Percentiles rank a stretch among this genome's conserved stretches.
These are phyloP conservation scores for Puccinia novopanici DNA, from an alignment of 1,284 basidiomycete genomes.

Conservation along the genomic window DNA sequence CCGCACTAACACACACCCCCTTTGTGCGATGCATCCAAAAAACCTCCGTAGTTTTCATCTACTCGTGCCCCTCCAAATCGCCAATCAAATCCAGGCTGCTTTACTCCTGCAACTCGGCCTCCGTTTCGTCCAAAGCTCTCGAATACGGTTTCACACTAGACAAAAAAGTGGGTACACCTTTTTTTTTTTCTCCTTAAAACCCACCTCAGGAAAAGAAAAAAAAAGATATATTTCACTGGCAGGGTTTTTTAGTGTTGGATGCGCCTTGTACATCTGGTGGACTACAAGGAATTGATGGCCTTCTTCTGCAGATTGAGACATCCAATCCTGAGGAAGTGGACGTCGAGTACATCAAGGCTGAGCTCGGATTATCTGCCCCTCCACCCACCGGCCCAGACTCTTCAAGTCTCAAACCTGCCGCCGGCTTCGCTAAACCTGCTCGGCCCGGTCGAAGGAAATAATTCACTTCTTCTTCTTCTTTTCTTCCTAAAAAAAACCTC, in stretches of 20 bases:
- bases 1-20: neutral
- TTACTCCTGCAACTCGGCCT: slow-evolving; percentile 46
- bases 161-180: slow-evolving; percentile 36
- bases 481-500: no score
- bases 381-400: neutral
- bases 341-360: slow-evolving; percentile 36
- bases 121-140: slow-evolving; percentile 30
- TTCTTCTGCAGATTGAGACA: slow-evolving; percentile 28
- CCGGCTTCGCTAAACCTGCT: slow-evolving; percentile 43
- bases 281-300: no score
- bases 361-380: slow-evolving; percentile 1
- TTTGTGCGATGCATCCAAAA: neutral
- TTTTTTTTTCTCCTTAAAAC: no score
- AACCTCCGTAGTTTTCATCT: slow-evolving; percentile 43
- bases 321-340: slow-evolving; percentile 47
- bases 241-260: no score
- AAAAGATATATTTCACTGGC: no score
- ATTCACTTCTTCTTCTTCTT: neutral
- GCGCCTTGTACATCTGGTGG: no score
- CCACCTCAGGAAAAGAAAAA: neutral
- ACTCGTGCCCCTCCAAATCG: slow-evolving; percentile 40
- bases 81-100: slow-evolving; percentile 45
- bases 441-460: slow-evolving; percentile 44
- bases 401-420: neutral
- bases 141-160: slow-evolving; percentile 37